Percentiles rank a stretch among this genome's conserved stretches.
Evolutionary conservation across 768 basidiomycete species (phyloP).

Genomic region (Tricholomella constricta): DNA sequence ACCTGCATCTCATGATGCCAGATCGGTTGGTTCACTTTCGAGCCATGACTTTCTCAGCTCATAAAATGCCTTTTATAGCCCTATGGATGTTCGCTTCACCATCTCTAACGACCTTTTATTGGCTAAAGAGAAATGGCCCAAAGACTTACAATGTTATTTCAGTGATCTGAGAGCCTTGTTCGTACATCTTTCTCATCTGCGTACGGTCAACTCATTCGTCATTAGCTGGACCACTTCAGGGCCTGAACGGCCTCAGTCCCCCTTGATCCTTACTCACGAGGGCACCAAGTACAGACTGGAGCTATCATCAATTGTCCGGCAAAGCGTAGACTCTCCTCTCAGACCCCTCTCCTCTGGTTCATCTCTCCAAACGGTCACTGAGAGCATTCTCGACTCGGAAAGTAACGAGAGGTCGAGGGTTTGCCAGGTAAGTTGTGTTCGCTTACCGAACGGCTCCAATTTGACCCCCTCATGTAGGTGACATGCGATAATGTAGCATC

Average conservation of each 20-base stretch:
- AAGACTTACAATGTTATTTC: slow-evolving; percentile 42
- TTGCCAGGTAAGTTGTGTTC: slow-evolving; percentile 52
- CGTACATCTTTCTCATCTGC: slow-evolving; percentile 20
- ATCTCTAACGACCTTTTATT: slow-evolving; percentile 35
- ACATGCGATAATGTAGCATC: slow-evolving; percentile 39
- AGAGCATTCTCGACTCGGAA: slow-evolving; percentile 57
- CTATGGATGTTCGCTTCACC: slow-evolving; percentile 59
- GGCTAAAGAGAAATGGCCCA: slow-evolving; percentile 36
- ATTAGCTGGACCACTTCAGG: slow-evolving; percentile 36
- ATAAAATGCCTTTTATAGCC: slow-evolving; percentile 32
- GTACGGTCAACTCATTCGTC: slow-evolving; percentile 6
- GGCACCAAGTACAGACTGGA: slow-evolving; percentile 48
- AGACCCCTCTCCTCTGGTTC: slow-evolving; percentile 5
- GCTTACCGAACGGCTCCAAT: not conserved
- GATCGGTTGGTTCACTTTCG: slow-evolving; percentile 45
- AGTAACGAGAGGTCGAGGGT: slow-evolving; percentile 48
- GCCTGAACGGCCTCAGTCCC: slow-evolving; percentile 46
- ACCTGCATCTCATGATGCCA: slow-evolving; percentile 55
- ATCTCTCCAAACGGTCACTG: slow-evolving; percentile 33
- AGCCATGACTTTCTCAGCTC: not conserved
- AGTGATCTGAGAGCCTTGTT: slow-evolving; percentile 44
- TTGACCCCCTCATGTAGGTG: slow-evolving; percentile 38
- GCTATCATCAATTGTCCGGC: slow-evolving; percentile 48
- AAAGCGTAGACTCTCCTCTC: slow-evolving; percentile 33
- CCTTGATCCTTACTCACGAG: slow-evolving; percentile 40